phyloP scores from a whole-genome alignment of 192 early-diverging fungal species.

The Linnemannia elongata region DNA sequence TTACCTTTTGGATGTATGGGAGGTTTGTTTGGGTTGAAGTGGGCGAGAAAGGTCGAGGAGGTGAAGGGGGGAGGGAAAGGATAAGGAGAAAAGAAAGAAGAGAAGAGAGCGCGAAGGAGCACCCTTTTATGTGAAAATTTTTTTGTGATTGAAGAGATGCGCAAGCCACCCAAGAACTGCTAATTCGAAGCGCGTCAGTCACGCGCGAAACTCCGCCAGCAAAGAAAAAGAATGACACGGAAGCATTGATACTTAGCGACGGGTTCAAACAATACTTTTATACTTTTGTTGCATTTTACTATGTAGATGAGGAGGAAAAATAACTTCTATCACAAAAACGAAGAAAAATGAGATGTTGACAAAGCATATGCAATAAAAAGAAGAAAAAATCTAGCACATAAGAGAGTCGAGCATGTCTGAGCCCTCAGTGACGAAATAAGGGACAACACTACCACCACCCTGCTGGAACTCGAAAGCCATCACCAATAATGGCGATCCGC shows the following conservation, averaged over 20 bases:
- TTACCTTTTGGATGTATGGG: not conserved
- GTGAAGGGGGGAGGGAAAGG: not conserved
- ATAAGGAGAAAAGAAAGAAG: not conserved
- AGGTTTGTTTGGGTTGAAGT: not conserved
- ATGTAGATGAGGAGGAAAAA: not conserved
- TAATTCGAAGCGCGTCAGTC: not conserved
- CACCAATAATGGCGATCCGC: conserved; percentile 32
- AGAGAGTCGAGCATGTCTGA: conserved; percentile 19
- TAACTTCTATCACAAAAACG: not conserved
- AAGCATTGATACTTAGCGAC: not conserved
- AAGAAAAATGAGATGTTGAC: not conserved
- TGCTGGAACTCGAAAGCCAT: conserved; percentile 65
- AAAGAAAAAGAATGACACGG: not conserved
- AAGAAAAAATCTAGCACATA: conserved; percentile 3
- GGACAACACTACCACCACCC: conserved; percentile 57
- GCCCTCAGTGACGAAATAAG: conserved; percentile 44
- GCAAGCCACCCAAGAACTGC: not conserved
- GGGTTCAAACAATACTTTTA: no score
- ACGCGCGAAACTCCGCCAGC: conserved; percentile 5
- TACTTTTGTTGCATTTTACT: not conserved
- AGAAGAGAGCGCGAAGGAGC: not conserved
- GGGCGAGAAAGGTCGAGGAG: not conserved
- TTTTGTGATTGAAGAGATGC: not conserved
- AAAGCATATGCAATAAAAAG: not conserved
- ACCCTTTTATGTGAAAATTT: conserved; percentile 8